Evolutionary conservation across 768 basidiomycete species (phyloP), one percentile per base, ranked within the genome.

Genomic region (Astraeus odoratus): DNA sequence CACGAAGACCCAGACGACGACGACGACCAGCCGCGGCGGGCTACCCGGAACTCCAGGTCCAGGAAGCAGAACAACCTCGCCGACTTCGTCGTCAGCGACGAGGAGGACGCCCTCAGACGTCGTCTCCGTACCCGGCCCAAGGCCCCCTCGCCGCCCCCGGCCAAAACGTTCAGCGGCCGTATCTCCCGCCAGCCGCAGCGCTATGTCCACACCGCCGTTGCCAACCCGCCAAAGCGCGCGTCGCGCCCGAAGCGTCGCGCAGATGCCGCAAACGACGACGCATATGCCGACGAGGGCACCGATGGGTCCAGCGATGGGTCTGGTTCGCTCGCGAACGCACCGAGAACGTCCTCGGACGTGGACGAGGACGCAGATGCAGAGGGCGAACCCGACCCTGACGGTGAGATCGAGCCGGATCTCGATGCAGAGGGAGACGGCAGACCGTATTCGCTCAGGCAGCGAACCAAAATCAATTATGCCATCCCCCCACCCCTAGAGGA

Each of bases 401-500:
- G 48, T 0, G 72, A 68, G 18, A 67, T 58, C 3, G 71, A 69
- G 24, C 55, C 52, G 29, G 72, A 63, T 45, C 56, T 58, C 2
- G 75, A 76, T 43, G 41, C 64, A 13, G 73, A 73, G 37, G 63
- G 66, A 19, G 70, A 70, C 22, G 57, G 59, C 23, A 48, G 46
- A 55, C 57, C 59, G 16, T 91, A 91, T 54, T 57, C 78, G 0
- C 68, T 91, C 29, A 70, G 88, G 16, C 77, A 80, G 55, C 70
- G 87, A 41, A 58, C 56, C 36, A 75, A 53, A 42, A 79, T 91
- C 53, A 88, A 90, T 57, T 91, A 91, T 46, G 81, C 82, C 10
- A 84, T 89, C 18, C 86, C 84, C 1, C 87, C 88, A 0, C 83
- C 87, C 1, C 67, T 91, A 13, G 88, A 91, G 40, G 86, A 89